phyloP scores from a whole-genome alignment of 2,329 filamentous ascomycete genomes.

The Fonsecaea monophora region DNA sequence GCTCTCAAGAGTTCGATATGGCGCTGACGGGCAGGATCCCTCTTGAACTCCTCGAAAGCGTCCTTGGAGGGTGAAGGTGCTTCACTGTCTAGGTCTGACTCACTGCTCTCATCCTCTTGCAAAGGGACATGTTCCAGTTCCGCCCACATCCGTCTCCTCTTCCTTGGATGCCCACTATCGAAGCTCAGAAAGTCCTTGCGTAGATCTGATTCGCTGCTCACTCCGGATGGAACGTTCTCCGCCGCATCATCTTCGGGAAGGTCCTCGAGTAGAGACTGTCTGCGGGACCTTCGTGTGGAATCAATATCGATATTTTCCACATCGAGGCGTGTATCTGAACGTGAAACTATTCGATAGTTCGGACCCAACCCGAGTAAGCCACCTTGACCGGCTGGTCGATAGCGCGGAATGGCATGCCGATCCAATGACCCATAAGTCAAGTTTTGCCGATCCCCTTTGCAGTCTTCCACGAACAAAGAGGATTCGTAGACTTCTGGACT shows the following conservation, averaged over 20 bases:
- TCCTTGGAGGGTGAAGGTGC: slow-evolving; percentile 52
- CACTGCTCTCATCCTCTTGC: slow-evolving; percentile 58
- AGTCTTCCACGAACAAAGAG: slow-evolving; percentile 58
- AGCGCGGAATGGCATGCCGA: slow-evolving; percentile 72
- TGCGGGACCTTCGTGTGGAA: slow-evolving; percentile 45
- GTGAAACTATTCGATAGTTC: slow-evolving; percentile 70
- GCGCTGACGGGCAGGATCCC: slow-evolving; percentile 45
- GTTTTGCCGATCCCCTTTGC: slow-evolving; percentile 77
- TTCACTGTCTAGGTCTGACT: slow-evolving; percentile 52
- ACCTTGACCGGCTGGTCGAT: slow-evolving; percentile 71
- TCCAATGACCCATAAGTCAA: slow-evolving; percentile 76
- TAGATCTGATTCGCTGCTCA: slow-evolving; percentile 38
- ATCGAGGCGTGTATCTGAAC: slow-evolving; percentile 61
- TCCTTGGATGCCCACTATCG: slow-evolving; percentile 36
- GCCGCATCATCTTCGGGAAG: slow-evolving; percentile 39
- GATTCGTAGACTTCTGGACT: slow-evolving; percentile 1
- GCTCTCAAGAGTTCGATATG: slow-evolving; percentile 65
- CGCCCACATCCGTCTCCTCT: slow-evolving; percentile 34
- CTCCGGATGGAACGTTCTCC: slow-evolving; percentile 34
- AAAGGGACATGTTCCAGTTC: slow-evolving; percentile 43
- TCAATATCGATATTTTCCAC: slow-evolving; percentile 48
- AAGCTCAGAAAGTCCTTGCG: slow-evolving; percentile 46
- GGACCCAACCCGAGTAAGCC: slow-evolving; percentile 70
- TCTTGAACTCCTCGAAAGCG: slow-evolving; percentile 58
- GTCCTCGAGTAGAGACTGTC: slow-evolving; percentile 50